phyloP scores from a whole-genome alignment of 1,284 basidiomycete genomes.

The Heimioporus retisporus region DNA sequence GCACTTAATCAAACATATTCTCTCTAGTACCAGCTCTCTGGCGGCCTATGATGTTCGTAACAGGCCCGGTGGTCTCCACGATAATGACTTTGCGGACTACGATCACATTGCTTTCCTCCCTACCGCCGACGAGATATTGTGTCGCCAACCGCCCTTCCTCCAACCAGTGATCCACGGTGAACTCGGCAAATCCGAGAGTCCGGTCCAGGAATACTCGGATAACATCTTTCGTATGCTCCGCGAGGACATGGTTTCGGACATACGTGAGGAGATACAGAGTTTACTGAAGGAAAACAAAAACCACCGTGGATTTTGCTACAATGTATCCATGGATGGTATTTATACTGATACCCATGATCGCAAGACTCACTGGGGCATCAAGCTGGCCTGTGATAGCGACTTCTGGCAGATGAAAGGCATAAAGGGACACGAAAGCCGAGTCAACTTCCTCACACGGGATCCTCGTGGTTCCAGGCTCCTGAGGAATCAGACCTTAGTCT shows the following conservation, averaged over 20 bases:
- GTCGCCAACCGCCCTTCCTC: constrained; percentile 56
- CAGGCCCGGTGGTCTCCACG: constrained; percentile 69
- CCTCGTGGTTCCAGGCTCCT: constrained; percentile 49
- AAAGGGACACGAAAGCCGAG: constrained; percentile 37
- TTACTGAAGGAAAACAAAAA: constrained; percentile 52
- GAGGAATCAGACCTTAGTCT: constrained; percentile 62
- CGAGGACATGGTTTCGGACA: constrained; percentile 74
- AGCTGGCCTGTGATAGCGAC: constrained; percentile 54
- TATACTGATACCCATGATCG: constrained; percentile 46
- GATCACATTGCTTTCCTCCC: constrained; percentile 67
- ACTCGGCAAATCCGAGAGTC: constrained; percentile 44
- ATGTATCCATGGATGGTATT: constrained; percentile 51
- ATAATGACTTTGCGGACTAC: constrained; percentile 70
- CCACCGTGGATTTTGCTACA: constrained; percentile 52
- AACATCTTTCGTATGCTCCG: constrained; percentile 72
- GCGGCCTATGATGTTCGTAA: constrained; percentile 18
- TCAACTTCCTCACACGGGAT: constrained; percentile 50
- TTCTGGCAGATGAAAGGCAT: constrained; percentile 50
- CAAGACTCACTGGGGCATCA: constrained; percentile 59
- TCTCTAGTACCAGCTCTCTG: constrained; percentile 32
- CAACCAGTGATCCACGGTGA: constrained; percentile 54
- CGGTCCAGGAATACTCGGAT: constrained; percentile 61
- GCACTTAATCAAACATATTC: constrained; percentile 55
- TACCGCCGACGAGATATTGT: constrained; percentile 65
- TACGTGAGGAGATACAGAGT: constrained; percentile 65